A percentile compares a stretch with the other conserved stretches of the same genome.
Conservation (phyloP, 495 filamentous ascomycete species). For the Chaetomium tenue region DNA sequence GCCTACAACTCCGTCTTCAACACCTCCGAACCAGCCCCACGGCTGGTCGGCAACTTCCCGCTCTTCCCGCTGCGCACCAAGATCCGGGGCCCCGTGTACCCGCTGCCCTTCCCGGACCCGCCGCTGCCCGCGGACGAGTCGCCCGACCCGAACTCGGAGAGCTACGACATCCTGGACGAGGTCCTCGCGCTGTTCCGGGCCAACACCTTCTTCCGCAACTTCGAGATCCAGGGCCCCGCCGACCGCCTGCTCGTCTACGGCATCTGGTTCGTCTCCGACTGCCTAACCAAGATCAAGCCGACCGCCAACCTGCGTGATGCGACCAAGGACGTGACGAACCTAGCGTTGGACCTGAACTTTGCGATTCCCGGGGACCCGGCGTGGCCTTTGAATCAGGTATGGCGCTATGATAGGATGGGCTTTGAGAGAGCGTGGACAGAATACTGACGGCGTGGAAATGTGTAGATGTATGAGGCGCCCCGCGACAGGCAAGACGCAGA, state of each 20-base stretch:
- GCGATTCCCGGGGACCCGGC: slow-evolving; percentile 89
- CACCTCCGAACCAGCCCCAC: slow-evolving; percentile 52
- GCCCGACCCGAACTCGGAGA: slow-evolving; percentile 78
- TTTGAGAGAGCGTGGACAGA: neutral
- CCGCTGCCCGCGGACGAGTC: slow-evolving; percentile 66
- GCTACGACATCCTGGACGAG: slow-evolving; percentile 94
- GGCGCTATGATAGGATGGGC: neutral
- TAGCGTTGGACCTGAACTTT: slow-evolving; percentile 82
- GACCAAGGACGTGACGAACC: slow-evolving; percentile 55
- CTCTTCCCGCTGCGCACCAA: slow-evolving; percentile 90
- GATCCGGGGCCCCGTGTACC: slow-evolving; percentile 87
- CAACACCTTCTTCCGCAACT: slow-evolving; percentile 98
- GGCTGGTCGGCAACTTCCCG: slow-evolving; percentile 78
- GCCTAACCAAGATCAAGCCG: slow-evolving; percentile 79
- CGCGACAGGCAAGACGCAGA: slow-evolving; percentile 85
- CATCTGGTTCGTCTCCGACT: slow-evolving; percentile 89
- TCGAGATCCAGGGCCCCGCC: slow-evolving; percentile 96
- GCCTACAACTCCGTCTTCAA: slow-evolving; percentile 95
- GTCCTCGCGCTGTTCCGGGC: slow-evolving; percentile 89
- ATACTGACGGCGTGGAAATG: slow-evolving; percentile 14
- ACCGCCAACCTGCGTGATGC: slow-evolving; percentile 50
- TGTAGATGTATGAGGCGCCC: slow-evolving; percentile 63
- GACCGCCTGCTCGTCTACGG: slow-evolving; percentile 95
- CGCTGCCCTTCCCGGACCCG: slow-evolving; percentile 59
- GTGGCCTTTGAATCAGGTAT: slow-evolving; percentile 86